Evolutionary conservation across 2,329 filamentous ascomycete genomes (phyloP).

Genomic region (Hypoxylon sp.): DNA sequence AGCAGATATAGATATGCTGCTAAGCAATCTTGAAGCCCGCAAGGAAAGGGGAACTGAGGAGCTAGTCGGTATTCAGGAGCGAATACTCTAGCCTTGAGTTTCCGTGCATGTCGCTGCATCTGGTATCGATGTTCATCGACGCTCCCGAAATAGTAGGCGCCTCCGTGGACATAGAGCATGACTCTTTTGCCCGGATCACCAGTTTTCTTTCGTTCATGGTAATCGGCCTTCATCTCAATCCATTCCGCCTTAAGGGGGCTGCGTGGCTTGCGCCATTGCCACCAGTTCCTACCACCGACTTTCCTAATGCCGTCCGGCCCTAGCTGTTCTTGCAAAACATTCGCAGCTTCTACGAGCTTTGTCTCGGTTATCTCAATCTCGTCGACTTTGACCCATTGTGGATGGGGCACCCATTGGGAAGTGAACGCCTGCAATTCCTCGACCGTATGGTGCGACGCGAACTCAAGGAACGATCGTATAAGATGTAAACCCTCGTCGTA

Average conservation of each 20-base stretch:
- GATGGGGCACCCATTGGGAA: conserved; percentile 88
- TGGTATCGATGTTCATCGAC: conserved; percentile 98
- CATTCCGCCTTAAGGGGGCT: conserved; percentile 83
- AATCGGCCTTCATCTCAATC: conserved; percentile 94
- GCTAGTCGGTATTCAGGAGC: conserved; percentile 89
- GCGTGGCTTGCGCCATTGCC: conserved; percentile 84
- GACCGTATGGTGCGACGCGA: conserved; percentile 88
- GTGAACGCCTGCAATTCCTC: conserved; percentile 96
- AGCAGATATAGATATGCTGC: conserved; percentile 89
- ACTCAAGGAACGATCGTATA: conserved; percentile 86
- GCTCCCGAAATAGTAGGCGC: conserved; percentile 95
- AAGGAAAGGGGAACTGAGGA: conserved; percentile 96
- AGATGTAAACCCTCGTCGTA: conserved; percentile 94
- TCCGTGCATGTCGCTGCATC: conserved; percentile 94
- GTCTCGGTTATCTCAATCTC: conserved; percentile 73
- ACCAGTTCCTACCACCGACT: conserved; percentile 87
- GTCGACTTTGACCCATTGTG: conserved; percentile 87
- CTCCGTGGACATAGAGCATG: conserved; percentile 95
- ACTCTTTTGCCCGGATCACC: conserved; percentile 75
- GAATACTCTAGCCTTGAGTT: conserved; percentile 90
- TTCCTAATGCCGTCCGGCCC: conserved; percentile 79
- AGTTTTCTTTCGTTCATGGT: conserved; percentile 75
- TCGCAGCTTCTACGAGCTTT: conserved; percentile 75
- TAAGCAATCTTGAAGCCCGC: conserved; percentile 89
- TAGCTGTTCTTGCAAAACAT: conserved; percentile 78